Base-by-base conservation (phyloP, 2,329 filamentous ascomycete genomes). In the Trichoderma gracile region DNA sequence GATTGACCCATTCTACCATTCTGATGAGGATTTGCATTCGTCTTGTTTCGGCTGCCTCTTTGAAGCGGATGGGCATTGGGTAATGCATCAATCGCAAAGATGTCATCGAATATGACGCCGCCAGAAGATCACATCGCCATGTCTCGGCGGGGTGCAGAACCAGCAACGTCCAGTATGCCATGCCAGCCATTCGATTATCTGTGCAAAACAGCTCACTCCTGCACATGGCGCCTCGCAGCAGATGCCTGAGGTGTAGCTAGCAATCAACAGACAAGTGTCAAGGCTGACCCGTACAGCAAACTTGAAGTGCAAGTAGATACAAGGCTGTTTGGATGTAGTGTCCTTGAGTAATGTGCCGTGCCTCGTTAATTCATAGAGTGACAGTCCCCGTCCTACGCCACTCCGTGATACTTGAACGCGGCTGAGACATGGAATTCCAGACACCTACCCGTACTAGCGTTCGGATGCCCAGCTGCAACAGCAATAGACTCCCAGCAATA, bases 191-290 rank as follows among this genome's bases (percentile, higher is more conserved):
- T 25, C 25, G 5, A 25, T 5, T 25, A 25, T 25, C 25, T 25
- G 25, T 27, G 25, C 25, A 27, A 27, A 27, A 27, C 4, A 5
- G 25, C 25, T 27, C 25, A 27, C 25, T 27, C 25, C 25, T 42
- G 4, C 14, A 30, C 25, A 38, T 43, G 21, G 14, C 21, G 40
- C 33, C 53, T 40, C 19, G 40, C 21, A 14, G 53, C 21, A 58
- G 19, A 58, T 38, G 56, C 25, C 19, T 43, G 42, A 58, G 43
- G 43, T 30, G 55, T n/a, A 38, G 43, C 55, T 58, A 58, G 46
- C 43, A 47, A 21, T 10, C n/a, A n/a, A n/a, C n/a, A n/a, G n/a
- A n/a, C n/a, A n/a, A n/a, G 45, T 3, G 19, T 42, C 45, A 59
- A 59, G 45, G 56, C 45, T 59, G 45, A 59, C 17, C 12, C 30